Conservation (phyloP, 495 filamentous ascomycete genomes). For the Trichoderma erinaceum region DNA sequence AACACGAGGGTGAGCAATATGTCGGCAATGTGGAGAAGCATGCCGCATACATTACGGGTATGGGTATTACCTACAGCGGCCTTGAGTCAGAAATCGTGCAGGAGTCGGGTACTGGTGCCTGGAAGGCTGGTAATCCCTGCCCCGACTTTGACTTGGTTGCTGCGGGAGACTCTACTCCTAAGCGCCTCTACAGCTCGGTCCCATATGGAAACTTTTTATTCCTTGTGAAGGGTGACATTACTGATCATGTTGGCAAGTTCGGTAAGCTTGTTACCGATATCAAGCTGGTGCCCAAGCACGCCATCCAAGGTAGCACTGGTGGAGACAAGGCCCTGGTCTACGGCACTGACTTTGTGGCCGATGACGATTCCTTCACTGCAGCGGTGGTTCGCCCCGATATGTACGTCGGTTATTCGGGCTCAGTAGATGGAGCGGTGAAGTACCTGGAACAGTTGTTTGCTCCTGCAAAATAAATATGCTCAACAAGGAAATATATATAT, state of each 20-base stretch:
- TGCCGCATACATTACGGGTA: slow-evolving; percentile 29
- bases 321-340: background rate
- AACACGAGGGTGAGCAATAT: slow-evolving; percentile 23
- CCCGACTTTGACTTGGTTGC: slow-evolving; percentile 21
- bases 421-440: too few relatives aligned
- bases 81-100: slow-evolving; percentile 21
- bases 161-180: background rate
- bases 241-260: background rate
- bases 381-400: slow-evolving; percentile 26
- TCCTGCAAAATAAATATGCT: too few relatives aligned
- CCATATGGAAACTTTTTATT: slow-evolving; percentile 23
- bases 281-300: background rate
- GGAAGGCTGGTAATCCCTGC: slow-evolving; percentile 25
- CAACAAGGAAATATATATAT: too few relatives aligned
- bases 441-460: too few relatives aligned
- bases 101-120: slow-evolving; percentile 23
- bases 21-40: slow-evolving; percentile 25
- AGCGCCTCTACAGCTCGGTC: slow-evolving; percentile 21
- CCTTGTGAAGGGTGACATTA: slow-evolving; percentile 17
- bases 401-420: slow-evolving; percentile 20
- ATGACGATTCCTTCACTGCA: slow-evolving; percentile 16
- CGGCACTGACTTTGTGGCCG: slow-evolving; percentile 18
- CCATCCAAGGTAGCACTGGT: background rate
- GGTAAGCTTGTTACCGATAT: background rate
- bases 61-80: slow-evolving; percentile 27